phyloP scores from a whole-genome alignment of 2,329 filamentous ascomycete genomes.

The Fusarium equiseti region DNA sequence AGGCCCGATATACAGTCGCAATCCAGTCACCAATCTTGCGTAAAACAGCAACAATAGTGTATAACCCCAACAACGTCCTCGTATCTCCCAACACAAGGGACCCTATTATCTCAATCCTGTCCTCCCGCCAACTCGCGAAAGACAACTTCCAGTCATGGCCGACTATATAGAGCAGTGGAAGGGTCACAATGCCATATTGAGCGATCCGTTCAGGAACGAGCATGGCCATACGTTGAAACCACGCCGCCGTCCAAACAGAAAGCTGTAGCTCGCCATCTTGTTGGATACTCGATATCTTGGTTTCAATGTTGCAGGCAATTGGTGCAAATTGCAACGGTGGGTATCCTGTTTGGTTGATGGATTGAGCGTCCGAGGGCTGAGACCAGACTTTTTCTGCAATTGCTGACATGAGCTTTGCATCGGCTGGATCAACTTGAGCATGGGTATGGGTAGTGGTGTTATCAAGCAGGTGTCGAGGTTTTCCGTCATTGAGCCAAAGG shows the following conservation, averaged over 20 bases:
- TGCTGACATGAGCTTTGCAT: background rate
- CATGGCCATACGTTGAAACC: conserved; percentile 1
- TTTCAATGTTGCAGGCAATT: conserved; percentile 13
- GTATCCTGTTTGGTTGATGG: background rate
- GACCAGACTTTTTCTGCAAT: conserved; percentile 12
- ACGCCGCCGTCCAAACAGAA: conserved; percentile 5
- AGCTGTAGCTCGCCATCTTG: background rate
- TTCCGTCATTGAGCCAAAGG: background rate
- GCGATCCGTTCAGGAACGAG: background rate
- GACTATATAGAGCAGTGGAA: conserved; percentile 11
- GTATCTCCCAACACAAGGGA: conserved; percentile 6
- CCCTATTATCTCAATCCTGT: conserved; percentile 2
- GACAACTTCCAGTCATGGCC: conserved; percentile 14
- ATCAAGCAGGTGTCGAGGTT: background rate
- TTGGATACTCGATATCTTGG: background rate
- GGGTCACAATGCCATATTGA: background rate
- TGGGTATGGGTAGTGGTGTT: too few relatives aligned
- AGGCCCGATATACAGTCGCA: too few relatives aligned
- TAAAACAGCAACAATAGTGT: conserved; percentile 7
- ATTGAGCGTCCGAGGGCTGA: background rate
- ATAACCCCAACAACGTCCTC: background rate
- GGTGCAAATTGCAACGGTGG: background rate
- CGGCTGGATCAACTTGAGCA: background rate
- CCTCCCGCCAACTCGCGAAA: background rate
- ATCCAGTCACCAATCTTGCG: conserved; percentile 18